These are phyloP conservation scores for Schwanniomyces occidentalis DNA, from an alignment of 805 yeast genomes.

Conservation along the genomic window DNA sequence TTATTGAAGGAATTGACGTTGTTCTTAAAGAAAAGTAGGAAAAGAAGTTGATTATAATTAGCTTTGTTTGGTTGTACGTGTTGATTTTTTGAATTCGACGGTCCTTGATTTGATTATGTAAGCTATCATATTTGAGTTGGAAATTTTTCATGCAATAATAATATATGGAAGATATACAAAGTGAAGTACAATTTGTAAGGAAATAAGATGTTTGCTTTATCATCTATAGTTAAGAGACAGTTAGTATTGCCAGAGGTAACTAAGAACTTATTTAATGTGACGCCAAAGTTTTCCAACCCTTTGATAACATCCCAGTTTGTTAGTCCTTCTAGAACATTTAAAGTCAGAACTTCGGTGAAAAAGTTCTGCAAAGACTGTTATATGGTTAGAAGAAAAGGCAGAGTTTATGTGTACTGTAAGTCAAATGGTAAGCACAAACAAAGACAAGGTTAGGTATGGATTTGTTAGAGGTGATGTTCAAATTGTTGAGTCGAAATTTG, in stretches of 20 bases:
- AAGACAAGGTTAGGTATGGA: slow-evolving; percentile 63
- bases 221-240: slow-evolving; percentile 18
- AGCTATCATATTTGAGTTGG: neutral
- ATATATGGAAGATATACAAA: no score
- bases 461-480: neutral
- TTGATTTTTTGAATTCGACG: slow-evolving; percentile 10
- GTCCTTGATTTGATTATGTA: slow-evolving; percentile 8
- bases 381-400: slow-evolving; percentile 92
- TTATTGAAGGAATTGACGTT: neutral
- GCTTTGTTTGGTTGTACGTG: slow-evolving; percentile 13
- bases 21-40: no score
- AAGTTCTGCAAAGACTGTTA: slow-evolving; percentile 89
- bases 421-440: slow-evolving; percentile 92
- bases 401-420: slow-evolving; percentile 91
- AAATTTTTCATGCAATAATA: neutral
- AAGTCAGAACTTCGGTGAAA: slow-evolving; percentile 89
- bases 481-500: no score
- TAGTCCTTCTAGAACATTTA: slow-evolving; percentile 63
- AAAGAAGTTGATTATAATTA: neutral
- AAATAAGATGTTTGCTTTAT: slow-evolving; percentile 20
- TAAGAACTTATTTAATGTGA: slow-evolving; percentile 11
- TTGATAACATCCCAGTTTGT: slow-evolving; percentile 9
- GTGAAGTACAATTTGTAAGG: neutral
- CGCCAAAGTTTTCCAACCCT: slow-evolving; percentile 12
- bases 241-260: slow-evolving; percentile 12